Conservation (phyloP, 2,329 filamentous ascomycete species). For the Hymenoscyphus fructigenus region DNA sequence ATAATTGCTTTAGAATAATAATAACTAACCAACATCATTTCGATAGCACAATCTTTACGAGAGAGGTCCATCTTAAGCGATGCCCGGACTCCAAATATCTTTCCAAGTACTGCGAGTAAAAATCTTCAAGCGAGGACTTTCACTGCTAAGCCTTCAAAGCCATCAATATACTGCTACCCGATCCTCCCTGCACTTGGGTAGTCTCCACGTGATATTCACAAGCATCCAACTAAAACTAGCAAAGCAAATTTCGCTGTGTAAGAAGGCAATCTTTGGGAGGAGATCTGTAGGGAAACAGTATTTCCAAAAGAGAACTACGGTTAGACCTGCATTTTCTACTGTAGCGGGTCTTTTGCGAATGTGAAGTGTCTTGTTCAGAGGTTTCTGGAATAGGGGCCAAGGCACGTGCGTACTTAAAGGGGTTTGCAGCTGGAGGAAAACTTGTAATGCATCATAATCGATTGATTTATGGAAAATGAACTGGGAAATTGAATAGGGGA, state of each 20-base stretch:
- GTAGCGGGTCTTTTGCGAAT: not conserved
- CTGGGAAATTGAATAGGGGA: not conserved
- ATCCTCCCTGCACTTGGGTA: no score
- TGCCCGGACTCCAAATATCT: no score
- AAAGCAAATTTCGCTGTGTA: not conserved
- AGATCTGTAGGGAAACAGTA: not conserved
- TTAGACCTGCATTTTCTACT: not conserved
- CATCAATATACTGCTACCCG: no score
- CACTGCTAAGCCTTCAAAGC: no score
- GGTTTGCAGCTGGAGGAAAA: not conserved
- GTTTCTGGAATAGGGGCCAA: not conserved
- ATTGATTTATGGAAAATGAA: not conserved
- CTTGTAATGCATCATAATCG: not conserved
- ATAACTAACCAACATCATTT: no score
- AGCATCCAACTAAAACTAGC: not conserved
- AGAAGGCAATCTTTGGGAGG: not conserved
- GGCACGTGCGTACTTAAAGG: not conserved
- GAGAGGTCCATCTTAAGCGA: no score
- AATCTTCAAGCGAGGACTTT: no score
- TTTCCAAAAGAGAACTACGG: not conserved
- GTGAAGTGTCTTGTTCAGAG: not conserved
- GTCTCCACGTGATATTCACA: not conserved
- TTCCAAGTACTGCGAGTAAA: no score
- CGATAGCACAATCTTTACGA: no score
- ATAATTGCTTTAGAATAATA: no score